phyloP scores from a whole-genome alignment of 2,329 filamentous ascomycete species.

The Epichloe scottii region DNA sequence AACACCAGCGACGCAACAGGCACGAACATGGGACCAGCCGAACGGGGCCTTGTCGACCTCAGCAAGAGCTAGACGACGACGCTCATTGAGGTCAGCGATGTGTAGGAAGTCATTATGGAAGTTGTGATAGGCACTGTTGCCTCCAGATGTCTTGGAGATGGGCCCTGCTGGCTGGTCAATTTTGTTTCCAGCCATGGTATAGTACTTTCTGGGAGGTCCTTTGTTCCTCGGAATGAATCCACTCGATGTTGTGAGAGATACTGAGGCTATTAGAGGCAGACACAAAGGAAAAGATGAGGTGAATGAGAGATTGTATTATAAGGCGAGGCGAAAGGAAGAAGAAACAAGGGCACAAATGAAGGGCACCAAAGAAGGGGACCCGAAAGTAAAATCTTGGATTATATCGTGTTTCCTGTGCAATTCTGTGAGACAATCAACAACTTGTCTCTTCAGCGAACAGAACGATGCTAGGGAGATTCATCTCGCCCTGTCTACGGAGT shows the following conservation, averaged over 20 bases:
- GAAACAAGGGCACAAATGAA: neutral
- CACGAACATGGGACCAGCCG: slow-evolving; percentile 73
- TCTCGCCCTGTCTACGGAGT: neutral
- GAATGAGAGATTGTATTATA: neutral
- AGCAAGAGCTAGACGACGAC: slow-evolving; percentile 64
- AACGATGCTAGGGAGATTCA: neutral
- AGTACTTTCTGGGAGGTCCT: neutral
- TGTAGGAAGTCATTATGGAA: slow-evolving; percentile 61
- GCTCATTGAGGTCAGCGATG: slow-evolving; percentile 61
- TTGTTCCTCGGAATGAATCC: no score
- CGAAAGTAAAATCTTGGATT: neutral
- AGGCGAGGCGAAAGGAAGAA: neutral
- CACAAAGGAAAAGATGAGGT: no score
- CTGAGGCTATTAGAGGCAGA: no score
- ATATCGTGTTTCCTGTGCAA: neutral
- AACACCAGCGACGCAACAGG: slow-evolving; percentile 66
- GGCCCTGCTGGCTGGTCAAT: slow-evolving; percentile 5
- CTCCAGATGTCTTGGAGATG: slow-evolving; percentile 41
- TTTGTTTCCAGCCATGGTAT: slow-evolving; percentile 4
- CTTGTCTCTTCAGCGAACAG: neutral
- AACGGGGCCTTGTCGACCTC: slow-evolving; percentile 75
- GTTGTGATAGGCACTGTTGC: slow-evolving; percentile 63
- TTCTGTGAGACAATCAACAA: neutral
- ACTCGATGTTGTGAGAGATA: no score
- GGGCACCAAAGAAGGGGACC: neutral